These are phyloP conservation scores for Podospora pseudoanserina DNA, from an alignment of 495 filamentous ascomycete genomes.

Conservation along the genomic window DNA sequence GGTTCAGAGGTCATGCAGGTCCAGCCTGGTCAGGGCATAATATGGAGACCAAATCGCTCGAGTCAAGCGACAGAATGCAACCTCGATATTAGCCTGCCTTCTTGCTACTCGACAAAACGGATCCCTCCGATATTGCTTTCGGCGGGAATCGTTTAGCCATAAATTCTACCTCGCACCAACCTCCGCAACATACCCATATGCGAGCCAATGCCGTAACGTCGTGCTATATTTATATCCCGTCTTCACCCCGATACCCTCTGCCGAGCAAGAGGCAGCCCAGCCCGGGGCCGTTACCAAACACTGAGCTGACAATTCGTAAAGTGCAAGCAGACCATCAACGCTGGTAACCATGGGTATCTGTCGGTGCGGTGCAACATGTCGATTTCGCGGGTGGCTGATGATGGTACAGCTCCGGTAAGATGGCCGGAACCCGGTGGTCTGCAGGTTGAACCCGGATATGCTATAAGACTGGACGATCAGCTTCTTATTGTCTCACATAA, in stretches of 20 bases:
- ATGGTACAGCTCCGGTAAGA: neutral
- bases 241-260: neutral
- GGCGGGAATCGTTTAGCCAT: constrained; percentile 16
- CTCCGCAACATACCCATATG: neutral
- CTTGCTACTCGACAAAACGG: neutral
- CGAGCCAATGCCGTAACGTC: constrained; percentile 1
- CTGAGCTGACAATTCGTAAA: neutral
- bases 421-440: neutral
- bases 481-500: neutral
- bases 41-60: neutral
- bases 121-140: constrained; percentile 11
- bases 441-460: neutral
- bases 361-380: constrained; percentile 4
- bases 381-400: neutral
- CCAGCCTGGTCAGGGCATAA: neutral
- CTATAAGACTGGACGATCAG: neutral
- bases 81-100: constrained; percentile 11
- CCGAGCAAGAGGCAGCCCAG: neutral
- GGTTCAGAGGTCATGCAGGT: neutral
- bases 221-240: constrained; percentile 16
- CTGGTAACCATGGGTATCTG: neutral
- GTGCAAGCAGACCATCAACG: neutral
- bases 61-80: neutral
- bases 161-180: constrained; percentile 9
- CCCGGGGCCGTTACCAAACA: neutral